Conservation (phyloP, 1,139 yeast species). For the Suhomyces anneliseae region DNA sequence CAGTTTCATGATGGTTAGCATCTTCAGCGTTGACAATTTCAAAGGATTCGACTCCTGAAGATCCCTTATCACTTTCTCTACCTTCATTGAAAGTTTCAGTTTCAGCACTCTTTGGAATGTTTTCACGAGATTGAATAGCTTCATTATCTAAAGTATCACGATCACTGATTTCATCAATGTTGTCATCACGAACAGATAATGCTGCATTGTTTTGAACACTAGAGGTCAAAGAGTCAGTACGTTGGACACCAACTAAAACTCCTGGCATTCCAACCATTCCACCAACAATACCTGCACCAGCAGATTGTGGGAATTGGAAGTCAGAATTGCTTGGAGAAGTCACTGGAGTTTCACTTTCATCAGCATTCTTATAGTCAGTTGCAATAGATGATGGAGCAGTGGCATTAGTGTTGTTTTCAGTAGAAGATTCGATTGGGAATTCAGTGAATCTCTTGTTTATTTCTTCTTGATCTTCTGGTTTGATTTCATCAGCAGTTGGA, state of each 20-base stretch:
- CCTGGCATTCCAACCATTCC: conserved; percentile 52
- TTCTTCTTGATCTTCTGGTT: conserved; percentile 6
- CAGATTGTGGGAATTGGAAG: conserved; percentile 51
- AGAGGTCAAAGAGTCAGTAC: conserved; percentile 81
- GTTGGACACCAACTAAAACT: conserved; percentile 46
- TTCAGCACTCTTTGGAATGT: conserved; percentile 18
- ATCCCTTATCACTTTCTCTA: conserved; percentile 39
- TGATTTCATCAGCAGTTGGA: conserved; percentile 6
- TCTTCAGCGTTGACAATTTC: conserved; percentile 56
- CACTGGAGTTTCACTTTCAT: conserved; percentile 49
- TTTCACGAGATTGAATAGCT: conserved; percentile 14
- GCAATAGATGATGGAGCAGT: conserved; percentile 40
- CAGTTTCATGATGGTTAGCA: conserved; percentile 17
- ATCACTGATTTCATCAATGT: conserved; percentile 57
- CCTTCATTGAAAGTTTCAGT: conserved; percentile 18
- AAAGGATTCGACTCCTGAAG: conserved; percentile 45
- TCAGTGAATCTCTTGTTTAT: conserved; percentile 17
- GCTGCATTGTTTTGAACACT: conserved; percentile 93
- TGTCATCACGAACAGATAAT: conserved; percentile 79
- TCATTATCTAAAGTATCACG: conserved; percentile 53
- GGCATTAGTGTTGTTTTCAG: conserved; percentile 24
- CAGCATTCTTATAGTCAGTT: conserved; percentile 31
- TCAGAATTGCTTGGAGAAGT: conserved; percentile 59
- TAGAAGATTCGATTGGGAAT: conserved; percentile 17
- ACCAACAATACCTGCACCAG: conserved; percentile 33